Conservation (phyloP, 2,329 filamentous ascomycete species). For the Xylariaceae sp. region DNA sequence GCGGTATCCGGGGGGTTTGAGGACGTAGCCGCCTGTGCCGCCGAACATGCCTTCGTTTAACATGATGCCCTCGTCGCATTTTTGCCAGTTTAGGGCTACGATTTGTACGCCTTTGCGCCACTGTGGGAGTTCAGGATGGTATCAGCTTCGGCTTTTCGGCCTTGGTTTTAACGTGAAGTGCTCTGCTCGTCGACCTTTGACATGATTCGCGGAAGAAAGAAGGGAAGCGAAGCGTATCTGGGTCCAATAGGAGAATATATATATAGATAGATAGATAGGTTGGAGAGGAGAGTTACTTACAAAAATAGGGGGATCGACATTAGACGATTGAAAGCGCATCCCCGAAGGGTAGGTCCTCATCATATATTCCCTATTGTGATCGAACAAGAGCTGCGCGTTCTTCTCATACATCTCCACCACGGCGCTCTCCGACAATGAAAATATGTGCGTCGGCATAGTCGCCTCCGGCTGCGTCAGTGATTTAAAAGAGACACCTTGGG, state of each 20-base stretch:
- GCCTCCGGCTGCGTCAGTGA: slow-evolving; percentile 67
- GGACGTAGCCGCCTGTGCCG: slow-evolving; percentile 74
- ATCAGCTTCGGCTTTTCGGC: slow-evolving; percentile 2
- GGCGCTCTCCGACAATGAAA: slow-evolving; percentile 58
- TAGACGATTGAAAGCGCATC: slow-evolving; percentile 74
- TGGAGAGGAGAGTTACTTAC: slow-evolving; percentile 8
- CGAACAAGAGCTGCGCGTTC: slow-evolving; percentile 54
- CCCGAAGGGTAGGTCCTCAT: slow-evolving; percentile 88
- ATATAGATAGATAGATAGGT: background rate
- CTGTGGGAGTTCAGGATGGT: background rate
- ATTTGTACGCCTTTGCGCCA: slow-evolving; percentile 89
- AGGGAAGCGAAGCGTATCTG: no score
- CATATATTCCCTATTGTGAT: slow-evolving; percentile 74
- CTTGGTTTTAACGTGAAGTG: no score
- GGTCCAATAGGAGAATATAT: no score
- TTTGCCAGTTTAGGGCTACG: slow-evolving; percentile 91
- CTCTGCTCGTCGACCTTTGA: no score
- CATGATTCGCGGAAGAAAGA: background rate
- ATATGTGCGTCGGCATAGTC: slow-evolving; percentile 61
- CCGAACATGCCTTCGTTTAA: slow-evolving; percentile 90
- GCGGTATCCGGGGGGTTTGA: slow-evolving; percentile 65
- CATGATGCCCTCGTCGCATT: slow-evolving; percentile 90
- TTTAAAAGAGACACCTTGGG: slow-evolving; percentile 76
- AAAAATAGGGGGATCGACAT: slow-evolving; percentile 76
- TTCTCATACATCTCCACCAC: slow-evolving; percentile 57